Evolutionary conservation across 208 protist genomes (phyloP), one percentile per base, ranked within the genome.

Genomic region (Sergeia podlipaevii): DNA sequence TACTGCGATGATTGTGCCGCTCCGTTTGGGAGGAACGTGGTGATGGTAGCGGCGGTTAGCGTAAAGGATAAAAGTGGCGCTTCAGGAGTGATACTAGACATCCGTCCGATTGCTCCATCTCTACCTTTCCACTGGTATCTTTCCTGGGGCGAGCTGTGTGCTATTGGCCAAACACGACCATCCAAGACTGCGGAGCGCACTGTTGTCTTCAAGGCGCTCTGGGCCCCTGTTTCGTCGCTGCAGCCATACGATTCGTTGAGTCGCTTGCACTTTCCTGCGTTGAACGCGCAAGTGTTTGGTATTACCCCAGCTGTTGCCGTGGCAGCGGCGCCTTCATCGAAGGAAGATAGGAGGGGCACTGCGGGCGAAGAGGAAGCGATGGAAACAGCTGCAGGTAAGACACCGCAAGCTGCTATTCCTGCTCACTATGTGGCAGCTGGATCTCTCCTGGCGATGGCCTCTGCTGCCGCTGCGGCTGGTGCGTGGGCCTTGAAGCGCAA

Each of bases 121-220:
- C n/a, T 80, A 27, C 67, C 73, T 0, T 80, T 72, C 50, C 24
- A 13, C 27, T 75, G 66, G 73, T 62, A 80, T 36, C 58, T 80
- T 28, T 68, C 62, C 8, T 80, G 73, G 66, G 73, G 44, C 4
- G 66, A 80, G 27, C 32, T 75, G 15, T 80, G 73, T 49, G 52
- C 73, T 17, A 26, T 80, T 3, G 72, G 72, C n/a, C 72, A 80
- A 41, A 24, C 62, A 49, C 47, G 41, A 13, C n/a, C 48, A 20
- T 34, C 5, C 24, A 17, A 3, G 8, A 32, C 23, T 18, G 33
- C 20, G 18, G 52, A 4, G 21, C 20, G 15, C 18, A 23, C 29
- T 29, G 47, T 64, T 20, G 43, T 67, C 20, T 63, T 80, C 46
- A 80, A 80, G 57, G 59, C 26, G 30, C 54, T 37, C 18, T 38